Percentiles rank a stretch among this genome's conserved stretches.
These are phyloP conservation scores for Cutaneotrichosporon curvatum DNA, from an alignment of 1,284 basidiomycete genomes.

Conservation along the genomic window DNA sequence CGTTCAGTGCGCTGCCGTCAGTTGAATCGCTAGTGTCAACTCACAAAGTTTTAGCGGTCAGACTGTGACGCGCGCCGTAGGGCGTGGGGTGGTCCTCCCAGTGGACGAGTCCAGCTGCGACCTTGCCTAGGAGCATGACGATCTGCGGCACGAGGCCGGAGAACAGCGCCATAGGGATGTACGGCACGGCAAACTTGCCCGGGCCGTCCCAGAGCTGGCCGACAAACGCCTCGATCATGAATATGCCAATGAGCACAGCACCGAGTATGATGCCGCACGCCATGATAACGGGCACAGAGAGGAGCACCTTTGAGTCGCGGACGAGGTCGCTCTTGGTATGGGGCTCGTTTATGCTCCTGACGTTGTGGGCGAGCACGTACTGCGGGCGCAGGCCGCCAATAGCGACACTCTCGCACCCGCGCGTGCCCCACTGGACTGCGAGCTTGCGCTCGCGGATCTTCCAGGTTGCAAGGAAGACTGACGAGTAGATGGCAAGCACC, in stretches of 20 bases:
- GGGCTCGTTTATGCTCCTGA: constrained; percentile 27
- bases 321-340: constrained; percentile 23
- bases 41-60: constrained; percentile 81
- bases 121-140: constrained; percentile 65
- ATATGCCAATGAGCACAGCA: constrained; percentile 66
- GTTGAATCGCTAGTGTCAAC: no score
- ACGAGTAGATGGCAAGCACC: constrained; percentile 68
- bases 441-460: constrained; percentile 70
- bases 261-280: constrained; percentile 66
- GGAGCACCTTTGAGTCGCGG: constrained; percentile 62
- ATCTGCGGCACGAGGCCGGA: constrained; percentile 74
- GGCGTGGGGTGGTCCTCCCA: constrained; percentile 89
- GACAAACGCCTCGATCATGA: constrained; percentile 81
- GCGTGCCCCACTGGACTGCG: constrained; percentile 70
- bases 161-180: constrained; percentile 80
- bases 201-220: constrained; percentile 79
- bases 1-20: constrained; percentile 12
- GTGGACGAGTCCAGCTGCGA: constrained; percentile 64
- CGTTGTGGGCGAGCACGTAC: constrained; percentile 49
- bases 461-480: constrained; percentile 85
- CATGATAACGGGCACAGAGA: constrained; percentile 69
- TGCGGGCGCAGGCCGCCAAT: constrained; percentile 69
- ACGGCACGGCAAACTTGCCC: constrained; percentile 66
- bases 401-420: constrained; percentile 57
- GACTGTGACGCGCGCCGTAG: constrained; percentile 65